Percentiles rank a stretch among this genome's conserved stretches.
These are phyloP conservation scores for Hypoxylon cercidicola DNA, from an alignment of 495 filamentous ascomycete genomes.

Conservation along the genomic window DNA sequence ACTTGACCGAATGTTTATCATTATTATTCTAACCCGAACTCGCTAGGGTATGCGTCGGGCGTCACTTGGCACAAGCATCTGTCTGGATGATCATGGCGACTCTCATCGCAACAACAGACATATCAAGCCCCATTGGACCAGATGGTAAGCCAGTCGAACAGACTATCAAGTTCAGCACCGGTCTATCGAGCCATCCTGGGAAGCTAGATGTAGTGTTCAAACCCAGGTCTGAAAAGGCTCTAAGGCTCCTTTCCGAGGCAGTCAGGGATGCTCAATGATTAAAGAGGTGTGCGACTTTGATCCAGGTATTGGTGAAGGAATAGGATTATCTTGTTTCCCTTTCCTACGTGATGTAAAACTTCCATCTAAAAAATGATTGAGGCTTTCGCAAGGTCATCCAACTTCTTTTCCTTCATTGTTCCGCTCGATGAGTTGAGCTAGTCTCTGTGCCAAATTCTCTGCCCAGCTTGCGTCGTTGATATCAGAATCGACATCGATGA, in stretches of 20 bases:
- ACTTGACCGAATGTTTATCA: too few species aligned
- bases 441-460: slow-evolving; percentile 45
- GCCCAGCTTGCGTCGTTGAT: slow-evolving; percentile 57
- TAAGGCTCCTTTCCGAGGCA: slow-evolving; percentile 23
- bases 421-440: slow-evolving; percentile 29
- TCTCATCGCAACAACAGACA: slow-evolving; percentile 39
- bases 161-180: slow-evolving; percentile 38
- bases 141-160: slow-evolving; percentile 37
- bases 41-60: slow-evolving; percentile 37
- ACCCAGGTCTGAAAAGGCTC: slow-evolving; percentile 35
- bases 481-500: slow-evolving; percentile 52
- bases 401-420: slow-evolving; percentile 6
- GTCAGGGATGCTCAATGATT: slow-evolving; percentile 26
- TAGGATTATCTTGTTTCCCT: neutral
- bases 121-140: slow-evolving; percentile 36
- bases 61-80: slow-evolving; percentile 41
- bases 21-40: too few species aligned
- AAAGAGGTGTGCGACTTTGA: neutral
- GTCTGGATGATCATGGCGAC: slow-evolving; percentile 44
- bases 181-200: slow-evolving; percentile 39
- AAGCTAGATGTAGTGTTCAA: slow-evolving; percentile 38
- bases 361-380: neutral
- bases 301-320: neutral
- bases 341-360: neutral
- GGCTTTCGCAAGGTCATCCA: neutral